Conservation (phyloP, 1,139 yeast species). For the Taphrina confusa region DNA sequence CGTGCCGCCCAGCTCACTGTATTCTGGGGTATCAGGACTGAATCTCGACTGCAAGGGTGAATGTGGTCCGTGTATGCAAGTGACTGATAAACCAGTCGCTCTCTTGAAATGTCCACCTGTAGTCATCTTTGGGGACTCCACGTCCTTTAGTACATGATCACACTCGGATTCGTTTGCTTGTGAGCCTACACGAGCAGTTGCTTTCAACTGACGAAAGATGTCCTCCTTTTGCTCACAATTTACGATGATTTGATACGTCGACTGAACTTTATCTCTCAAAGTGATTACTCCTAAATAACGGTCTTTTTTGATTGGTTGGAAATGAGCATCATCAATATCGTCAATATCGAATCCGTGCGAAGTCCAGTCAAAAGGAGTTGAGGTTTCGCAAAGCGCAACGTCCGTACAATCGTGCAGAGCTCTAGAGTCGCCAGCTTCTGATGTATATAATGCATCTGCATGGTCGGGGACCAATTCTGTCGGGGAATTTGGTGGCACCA, state of each 20-base stretch:
- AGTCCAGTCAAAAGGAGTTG: not conserved
- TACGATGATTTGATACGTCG: conserved; percentile 1
- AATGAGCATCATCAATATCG: not conserved
- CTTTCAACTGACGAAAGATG: conserved; percentile 3
- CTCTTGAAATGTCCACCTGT: conserved; percentile 2
- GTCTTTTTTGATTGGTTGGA: not conserved
- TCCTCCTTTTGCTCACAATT: conserved; percentile 1
- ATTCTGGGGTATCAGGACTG: conserved; percentile 4
- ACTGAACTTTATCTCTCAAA: not conserved
- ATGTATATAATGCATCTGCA: too few species aligned
- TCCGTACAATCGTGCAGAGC: too few species aligned
- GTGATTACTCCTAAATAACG: not conserved
- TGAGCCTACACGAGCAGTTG: not conserved
- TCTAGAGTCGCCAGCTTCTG: too few species aligned
- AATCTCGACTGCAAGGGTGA: conserved; percentile 2
- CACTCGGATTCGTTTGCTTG: not conserved
- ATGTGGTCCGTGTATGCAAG: too few species aligned
- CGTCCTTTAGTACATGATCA: not conserved
- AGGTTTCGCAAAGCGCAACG: too few species aligned
- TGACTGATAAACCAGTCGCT: not conserved
- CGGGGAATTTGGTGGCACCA: too few species aligned
- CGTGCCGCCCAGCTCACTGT: conserved; percentile 5
- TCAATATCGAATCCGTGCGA: conserved; percentile 1
- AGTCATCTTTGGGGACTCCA: not conserved
- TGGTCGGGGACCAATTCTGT: too few species aligned